Base-by-base conservation (phyloP, 2,329 filamentous ascomycete genomes). In the Ophiostoma montium region DNA sequence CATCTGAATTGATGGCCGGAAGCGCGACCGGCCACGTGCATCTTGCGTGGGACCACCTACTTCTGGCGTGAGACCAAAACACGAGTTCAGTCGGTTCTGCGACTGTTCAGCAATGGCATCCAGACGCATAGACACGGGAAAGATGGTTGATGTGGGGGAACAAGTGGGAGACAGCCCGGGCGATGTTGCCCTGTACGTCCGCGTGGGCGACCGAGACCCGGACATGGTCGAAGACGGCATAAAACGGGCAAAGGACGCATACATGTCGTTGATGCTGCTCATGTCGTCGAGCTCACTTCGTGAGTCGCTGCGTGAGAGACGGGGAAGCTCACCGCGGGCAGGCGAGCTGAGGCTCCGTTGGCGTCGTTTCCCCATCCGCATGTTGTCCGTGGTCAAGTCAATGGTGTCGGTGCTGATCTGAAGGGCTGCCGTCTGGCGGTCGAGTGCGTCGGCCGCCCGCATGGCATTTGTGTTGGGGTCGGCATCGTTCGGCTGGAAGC, bases 401-500 rank as follows among this genome's bases (percentile, higher is more conserved):
- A 74, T 59, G 38, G 73, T 68, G 48, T 67, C 65, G 44, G 58
- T 64, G 47, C 58, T 64, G 0, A 67, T 65, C 53, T 80, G 74
- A n/a, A 79, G 60, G 19, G 63, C 70, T 44, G 70, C 74, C 0
- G 75, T 79, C 53, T 75, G 65, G 23, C 35, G 35, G 31, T 47
- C 33, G 11, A 47, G 65, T 2, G 70, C 71, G 49, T 80, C 76
- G 8, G 76, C 76, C 15, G 74, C 75, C 56, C 71, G 67, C 74
- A 79, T 80, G 33, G 75, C 75, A 55, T 64, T 67, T 19, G 67
- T 69, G 50, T 69, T 71, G 41, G 74, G 73, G 55, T 78, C 74
- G n/a, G n/a, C n/a, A n/a, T n/a, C n/a, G n/a, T n/a, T n/a, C n/a
- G n/a, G n/a, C n/a, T n/a, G n/a, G n/a, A n/a, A n/a, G n/a, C n/a